Conservation (phyloP, 768 basidiomycete genomes). For the Boletus tylopilopsis region DNA sequence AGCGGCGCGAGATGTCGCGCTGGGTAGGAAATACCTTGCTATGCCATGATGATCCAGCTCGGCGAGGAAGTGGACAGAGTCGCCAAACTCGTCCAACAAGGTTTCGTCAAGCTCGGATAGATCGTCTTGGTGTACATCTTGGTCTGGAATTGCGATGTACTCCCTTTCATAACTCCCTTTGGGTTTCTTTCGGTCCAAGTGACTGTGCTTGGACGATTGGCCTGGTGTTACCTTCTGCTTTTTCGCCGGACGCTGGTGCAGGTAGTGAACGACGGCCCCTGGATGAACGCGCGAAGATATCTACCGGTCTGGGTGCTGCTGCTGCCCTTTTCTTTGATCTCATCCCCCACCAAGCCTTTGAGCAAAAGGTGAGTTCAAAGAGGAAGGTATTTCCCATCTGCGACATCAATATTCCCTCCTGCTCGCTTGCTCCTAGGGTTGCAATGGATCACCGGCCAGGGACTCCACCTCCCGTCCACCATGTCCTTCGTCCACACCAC, state of each 20-base stretch:
- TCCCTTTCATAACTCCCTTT: slow-evolving; percentile 59
- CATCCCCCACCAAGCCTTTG: neutral
- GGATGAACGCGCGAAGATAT: neutral
- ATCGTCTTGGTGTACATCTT: slow-evolving; percentile 31
- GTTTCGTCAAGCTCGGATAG: slow-evolving; percentile 70
- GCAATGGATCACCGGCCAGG: slow-evolving; percentile 34
- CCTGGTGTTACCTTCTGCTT: slow-evolving; percentile 51
- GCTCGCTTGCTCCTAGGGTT: neutral
- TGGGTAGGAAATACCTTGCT: slow-evolving; percentile 51
- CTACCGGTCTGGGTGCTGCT: slow-evolving; percentile 29
- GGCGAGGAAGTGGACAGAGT: slow-evolving; percentile 61
- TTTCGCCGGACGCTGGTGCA: slow-evolving; percentile 46
- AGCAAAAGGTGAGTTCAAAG: slow-evolving; percentile 3
- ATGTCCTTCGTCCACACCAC: slow-evolving; percentile 75
- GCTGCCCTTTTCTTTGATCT: slow-evolving; percentile 34
- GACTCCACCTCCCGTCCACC: slow-evolving; percentile 57
- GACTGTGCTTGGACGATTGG: slow-evolving; percentile 12
- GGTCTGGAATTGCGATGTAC: slow-evolving; percentile 50
- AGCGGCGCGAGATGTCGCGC: neutral
- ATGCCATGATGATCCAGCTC: slow-evolving; percentile 77
- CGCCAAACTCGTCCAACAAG: slow-evolving; percentile 62
- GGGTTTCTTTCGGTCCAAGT: slow-evolving; percentile 30
- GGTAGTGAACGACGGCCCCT: neutral
- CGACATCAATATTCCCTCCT: neutral
- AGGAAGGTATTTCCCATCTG: slow-evolving; percentile 23